A percentile compares a stretch with the other conserved stretches of the same genome.
Conservation (phyloP, 805 yeast species). For the Suhomyces faveliae region DNA sequence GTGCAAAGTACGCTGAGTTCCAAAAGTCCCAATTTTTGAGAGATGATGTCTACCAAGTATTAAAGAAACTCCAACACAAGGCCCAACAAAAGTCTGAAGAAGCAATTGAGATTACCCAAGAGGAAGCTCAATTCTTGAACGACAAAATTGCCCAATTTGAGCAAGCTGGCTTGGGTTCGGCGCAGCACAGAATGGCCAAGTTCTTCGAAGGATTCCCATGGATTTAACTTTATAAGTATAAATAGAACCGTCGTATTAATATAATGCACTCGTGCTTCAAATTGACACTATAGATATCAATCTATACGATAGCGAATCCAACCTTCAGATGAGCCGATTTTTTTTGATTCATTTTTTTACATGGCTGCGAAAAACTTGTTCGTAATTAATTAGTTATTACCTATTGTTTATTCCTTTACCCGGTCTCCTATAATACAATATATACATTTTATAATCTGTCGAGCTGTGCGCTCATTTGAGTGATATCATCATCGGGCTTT, state of each 20-base stretch:
- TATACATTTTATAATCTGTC: background rate
- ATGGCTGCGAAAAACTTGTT: background rate
- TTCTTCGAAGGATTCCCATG: background rate
- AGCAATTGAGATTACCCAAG: background rate
- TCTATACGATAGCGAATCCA: too few relatives aligned
- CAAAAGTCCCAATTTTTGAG: background rate
- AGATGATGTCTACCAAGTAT: constrained; percentile 1
- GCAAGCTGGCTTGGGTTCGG: background rate
- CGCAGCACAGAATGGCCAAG: background rate
- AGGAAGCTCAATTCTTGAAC: background rate
- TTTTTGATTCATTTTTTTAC: background rate
- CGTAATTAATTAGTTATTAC: background rate
- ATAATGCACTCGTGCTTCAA: too few relatives aligned
- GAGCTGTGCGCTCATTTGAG: background rate
- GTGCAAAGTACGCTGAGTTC: background rate
- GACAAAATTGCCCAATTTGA: background rate
- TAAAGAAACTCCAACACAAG: background rate
- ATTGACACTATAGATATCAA: too few relatives aligned
- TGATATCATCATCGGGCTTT: background rate
- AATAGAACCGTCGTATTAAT: too few relatives aligned
- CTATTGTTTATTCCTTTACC: background rate
- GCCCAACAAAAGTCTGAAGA: background rate
- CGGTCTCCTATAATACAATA: constrained; percentile 1
- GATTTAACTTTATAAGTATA: background rate
- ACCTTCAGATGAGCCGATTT: too few relatives aligned